These are phyloP conservation scores for Pleurozium schreberi DNA, from an alignment of 225 moss, liverwort and hornwort species.

Conservation along the genomic window DNA sequence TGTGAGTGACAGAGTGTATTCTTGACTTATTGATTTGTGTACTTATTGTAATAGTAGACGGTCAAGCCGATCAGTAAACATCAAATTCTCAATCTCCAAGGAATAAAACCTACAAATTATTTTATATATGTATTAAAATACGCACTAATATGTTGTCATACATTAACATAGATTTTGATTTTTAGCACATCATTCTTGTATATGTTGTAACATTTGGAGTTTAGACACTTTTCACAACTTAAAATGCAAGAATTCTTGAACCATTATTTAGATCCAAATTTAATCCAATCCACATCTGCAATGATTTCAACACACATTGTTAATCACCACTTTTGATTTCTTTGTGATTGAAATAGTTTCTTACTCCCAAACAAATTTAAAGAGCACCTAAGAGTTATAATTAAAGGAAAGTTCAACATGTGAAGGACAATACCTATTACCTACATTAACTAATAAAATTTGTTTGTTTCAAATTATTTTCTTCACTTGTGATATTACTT, in stretches of 20 bases:
- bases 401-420: background rate
- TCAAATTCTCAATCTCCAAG: background rate
- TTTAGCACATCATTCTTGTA: background rate
- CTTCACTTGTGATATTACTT: no score
- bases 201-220: background rate
- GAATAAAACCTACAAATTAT: background rate
- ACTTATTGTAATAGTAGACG: background rate
- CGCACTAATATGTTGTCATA: background rate
- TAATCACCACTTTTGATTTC: fast-evolving
- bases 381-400: background rate
- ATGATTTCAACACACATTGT: background rate
- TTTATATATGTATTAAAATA: background rate
- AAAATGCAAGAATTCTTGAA: background rate
- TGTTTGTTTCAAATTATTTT: no score
- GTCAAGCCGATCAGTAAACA: background rate
- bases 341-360: no score
- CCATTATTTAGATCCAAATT: background rate
- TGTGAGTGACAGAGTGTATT: background rate
- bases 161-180: background rate
- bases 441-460: no score
- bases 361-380: background rate
- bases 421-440: background rate
- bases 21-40: background rate
- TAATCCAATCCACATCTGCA: fast-evolving
- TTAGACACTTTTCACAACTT: background rate